A percentile compares a stretch with the other conserved stretches of the same genome.
phyloP scores from a whole-genome alignment of 1,139 yeast genomes.

The Zygoascus hellenicus region DNA sequence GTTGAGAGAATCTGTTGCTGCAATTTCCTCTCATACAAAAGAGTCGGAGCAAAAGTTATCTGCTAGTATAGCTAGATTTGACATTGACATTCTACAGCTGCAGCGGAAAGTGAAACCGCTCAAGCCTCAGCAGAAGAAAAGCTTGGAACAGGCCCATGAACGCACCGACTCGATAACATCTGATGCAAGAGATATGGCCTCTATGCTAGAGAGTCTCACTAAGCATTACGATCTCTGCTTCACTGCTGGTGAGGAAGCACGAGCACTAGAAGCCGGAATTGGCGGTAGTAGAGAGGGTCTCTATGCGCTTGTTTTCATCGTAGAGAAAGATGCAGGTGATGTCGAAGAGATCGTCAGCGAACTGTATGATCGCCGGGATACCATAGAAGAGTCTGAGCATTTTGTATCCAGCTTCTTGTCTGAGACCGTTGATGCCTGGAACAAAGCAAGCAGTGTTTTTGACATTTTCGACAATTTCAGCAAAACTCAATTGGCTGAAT shows the following conservation, averaged over 20 bases:
- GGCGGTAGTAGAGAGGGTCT: constrained; percentile 21
- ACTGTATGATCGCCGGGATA: constrained; percentile 27
- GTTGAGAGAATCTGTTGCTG: constrained; percentile 27
- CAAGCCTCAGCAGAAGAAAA: constrained; percentile 15
- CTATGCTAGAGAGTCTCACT: constrained; percentile 63
- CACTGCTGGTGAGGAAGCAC: constrained; percentile 29
- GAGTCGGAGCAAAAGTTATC: constrained; percentile 25
- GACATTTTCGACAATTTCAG: constrained; percentile 26
- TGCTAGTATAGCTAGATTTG: constrained; percentile 37
- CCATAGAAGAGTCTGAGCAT: constrained; percentile 24
- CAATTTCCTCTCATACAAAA: constrained; percentile 25
- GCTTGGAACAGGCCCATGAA: constrained; percentile 25
- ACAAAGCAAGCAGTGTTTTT: constrained; percentile 17
- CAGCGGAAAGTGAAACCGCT: constrained; percentile 18
- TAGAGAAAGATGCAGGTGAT: constrained; percentile 37
- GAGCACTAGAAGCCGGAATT: constrained; percentile 14
- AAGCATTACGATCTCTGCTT: constrained; percentile 77
- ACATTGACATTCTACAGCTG: constrained; percentile 28
- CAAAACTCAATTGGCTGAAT: constrained; percentile 17
- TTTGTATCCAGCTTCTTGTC: constrained; percentile 20
- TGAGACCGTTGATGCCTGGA: constrained; percentile 21
- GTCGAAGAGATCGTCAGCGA: constrained; percentile 35
- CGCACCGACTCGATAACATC: constrained; percentile 26
- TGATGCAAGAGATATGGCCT: constrained; percentile 66
- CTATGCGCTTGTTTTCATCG: constrained; percentile 30